These are phyloP conservation scores for Microdochium trichocladiopsis DNA, from an alignment of 2,329 filamentous ascomycete species.

Conservation along the genomic window DNA sequence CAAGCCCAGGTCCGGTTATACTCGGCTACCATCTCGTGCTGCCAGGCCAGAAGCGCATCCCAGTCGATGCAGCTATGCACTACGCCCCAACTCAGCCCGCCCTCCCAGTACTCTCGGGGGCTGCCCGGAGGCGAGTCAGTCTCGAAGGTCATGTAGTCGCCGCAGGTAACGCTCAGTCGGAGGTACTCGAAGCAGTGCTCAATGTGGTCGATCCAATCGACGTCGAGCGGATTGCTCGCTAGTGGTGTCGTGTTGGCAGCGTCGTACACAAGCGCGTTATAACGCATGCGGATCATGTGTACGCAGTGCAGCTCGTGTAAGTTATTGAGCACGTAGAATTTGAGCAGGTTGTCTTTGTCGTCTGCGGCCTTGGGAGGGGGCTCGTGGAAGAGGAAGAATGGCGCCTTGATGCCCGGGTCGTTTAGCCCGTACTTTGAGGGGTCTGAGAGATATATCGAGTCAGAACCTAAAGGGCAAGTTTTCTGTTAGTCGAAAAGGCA, in stretches of 20 bases:
- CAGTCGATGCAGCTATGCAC: background rate
- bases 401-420: constrained; percentile 3
- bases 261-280: constrained; percentile 3
- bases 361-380: background rate
- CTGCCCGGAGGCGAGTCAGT: background rate
- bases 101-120: background rate
- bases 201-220: constrained; percentile 3
- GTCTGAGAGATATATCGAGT: background rate
- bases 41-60: background rate
- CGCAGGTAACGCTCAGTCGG: background rate
- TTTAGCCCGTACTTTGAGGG: background rate
- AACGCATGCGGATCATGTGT: constrained; percentile 3
- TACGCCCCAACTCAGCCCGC: background rate
- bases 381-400: constrained; percentile 3
- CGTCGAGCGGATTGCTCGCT: background rate
- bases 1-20: background rate
- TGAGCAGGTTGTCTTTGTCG: constrained; percentile 1
- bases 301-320: constrained; percentile 4
- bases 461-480: too few relatives aligned
- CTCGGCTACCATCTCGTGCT: background rate
- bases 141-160: background rate
- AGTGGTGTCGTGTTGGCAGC: background rate
- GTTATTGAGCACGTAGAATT: constrained; percentile 3
- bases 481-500: too few relatives aligned
- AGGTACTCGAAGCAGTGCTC: constrained; percentile 6